These are phyloP conservation scores for Clavaria fumosa DNA, from an alignment of 768 basidiomycete genomes.

Conservation along the genomic window DNA sequence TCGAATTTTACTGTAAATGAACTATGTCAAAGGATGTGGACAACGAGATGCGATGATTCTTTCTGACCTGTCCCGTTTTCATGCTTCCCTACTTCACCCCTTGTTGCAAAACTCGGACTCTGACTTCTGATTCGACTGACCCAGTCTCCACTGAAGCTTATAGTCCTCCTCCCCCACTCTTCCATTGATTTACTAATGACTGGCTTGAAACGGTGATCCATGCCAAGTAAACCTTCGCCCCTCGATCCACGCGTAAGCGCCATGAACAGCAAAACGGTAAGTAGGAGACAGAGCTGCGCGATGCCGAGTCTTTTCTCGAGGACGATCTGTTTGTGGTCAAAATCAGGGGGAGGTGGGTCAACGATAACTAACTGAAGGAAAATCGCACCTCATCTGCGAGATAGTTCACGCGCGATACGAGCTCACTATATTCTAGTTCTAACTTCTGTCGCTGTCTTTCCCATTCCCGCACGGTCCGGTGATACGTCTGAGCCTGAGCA, in stretches of 20 bases:
- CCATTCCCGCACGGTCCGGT: slow-evolving; percentile 49
- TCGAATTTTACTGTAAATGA: not conserved
- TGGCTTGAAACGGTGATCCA: slow-evolving; percentile 5
- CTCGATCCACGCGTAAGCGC: slow-evolving; percentile 67
- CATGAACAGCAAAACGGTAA: slow-evolving; percentile 77
- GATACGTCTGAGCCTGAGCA: slow-evolving; percentile 51
- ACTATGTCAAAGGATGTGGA: not conserved
- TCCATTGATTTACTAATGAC: slow-evolving; percentile 22
- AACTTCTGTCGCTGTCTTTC: slow-evolving; percentile 50
- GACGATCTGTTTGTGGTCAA: slow-evolving; percentile 35
- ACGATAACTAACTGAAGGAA: slow-evolving; percentile 4
- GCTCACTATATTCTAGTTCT: slow-evolving; percentile 53
- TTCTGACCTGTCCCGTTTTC: slow-evolving; percentile 7
- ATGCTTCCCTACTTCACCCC: slow-evolving; percentile 16
- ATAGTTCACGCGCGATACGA: slow-evolving; percentile 55
- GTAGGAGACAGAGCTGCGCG: slow-evolving; percentile 70
- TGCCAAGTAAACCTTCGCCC: slow-evolving; percentile 12
- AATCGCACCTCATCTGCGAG: slow-evolving; percentile 65
- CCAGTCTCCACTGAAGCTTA: slow-evolving; percentile 43
- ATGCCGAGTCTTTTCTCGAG: slow-evolving; percentile 84
- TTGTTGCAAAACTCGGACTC: slow-evolving; percentile 8
- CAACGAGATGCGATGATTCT: not conserved
- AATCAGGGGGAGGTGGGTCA: not conserved
- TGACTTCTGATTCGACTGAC: slow-evolving; percentile 23
- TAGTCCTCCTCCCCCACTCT: slow-evolving; percentile 41